Evolutionary conservation across 2,329 filamentous ascomycete species (phyloP).

Genomic region (Xylaria digitata): DNA sequence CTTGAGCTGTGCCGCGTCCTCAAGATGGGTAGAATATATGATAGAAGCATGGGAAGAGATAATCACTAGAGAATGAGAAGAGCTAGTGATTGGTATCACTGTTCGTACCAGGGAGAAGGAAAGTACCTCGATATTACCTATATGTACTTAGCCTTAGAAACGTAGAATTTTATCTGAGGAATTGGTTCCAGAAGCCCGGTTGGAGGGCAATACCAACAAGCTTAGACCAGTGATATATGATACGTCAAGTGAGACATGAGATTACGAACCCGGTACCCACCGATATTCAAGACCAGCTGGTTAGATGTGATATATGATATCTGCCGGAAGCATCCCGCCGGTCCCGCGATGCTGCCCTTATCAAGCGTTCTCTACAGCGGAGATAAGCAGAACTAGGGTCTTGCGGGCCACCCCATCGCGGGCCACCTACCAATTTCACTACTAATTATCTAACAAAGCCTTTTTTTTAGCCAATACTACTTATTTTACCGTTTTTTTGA

Average conservation of each 20-base stretch:
- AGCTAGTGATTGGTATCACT: background rate
- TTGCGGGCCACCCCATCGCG: no score
- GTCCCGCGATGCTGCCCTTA: background rate
- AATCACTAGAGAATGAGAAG: no score
- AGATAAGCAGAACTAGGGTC: no score
- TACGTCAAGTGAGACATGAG: background rate
- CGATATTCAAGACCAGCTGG: slow-evolving; percentile 1
- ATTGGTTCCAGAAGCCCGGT: background rate
- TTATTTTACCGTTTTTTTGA: no score
- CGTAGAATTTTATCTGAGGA: background rate
- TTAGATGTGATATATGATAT: slow-evolving; percentile 20
- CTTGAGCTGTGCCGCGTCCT: background rate
- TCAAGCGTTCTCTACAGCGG: background rate
- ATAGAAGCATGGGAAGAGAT: no score
- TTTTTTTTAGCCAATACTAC: no score
- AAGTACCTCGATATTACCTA: no score
- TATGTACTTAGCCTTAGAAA: background rate
- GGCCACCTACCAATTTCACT: no score
- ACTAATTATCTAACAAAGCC: no score
- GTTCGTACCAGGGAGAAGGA: no score
- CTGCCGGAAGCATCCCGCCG: background rate
- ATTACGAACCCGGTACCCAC: slow-evolving; percentile 1
- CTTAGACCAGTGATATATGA: background rate
- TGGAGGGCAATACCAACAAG: background rate
- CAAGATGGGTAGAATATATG: no score